A percentile compares a stretch with the other conserved stretches of the same genome.
These are phyloP conservation scores for Pugionium cornutum DNA, from an alignment of 345 rosid species.

Conservation along the genomic window DNA sequence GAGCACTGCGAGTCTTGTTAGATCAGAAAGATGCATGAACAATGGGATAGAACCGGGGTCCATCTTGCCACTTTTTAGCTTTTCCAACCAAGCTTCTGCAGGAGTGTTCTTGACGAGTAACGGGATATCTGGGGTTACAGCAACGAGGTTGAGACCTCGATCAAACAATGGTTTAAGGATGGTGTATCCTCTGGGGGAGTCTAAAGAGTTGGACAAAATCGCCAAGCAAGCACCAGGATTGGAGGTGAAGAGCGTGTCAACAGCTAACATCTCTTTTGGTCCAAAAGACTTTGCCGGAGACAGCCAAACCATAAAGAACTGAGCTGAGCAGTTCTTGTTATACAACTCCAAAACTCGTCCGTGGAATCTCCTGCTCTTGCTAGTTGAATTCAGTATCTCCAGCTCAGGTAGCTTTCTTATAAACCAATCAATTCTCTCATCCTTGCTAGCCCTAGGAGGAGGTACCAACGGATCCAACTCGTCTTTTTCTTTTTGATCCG, in stretches of 20 bases:
- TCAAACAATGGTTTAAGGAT: slow-evolving; percentile 58
- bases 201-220: slow-evolving; percentile 61
- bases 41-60: slow-evolving; percentile 72
- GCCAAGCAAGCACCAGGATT: slow-evolving; percentile 58
- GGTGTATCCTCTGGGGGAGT: slow-evolving; percentile 47
- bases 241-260: slow-evolving; percentile 57
- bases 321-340: slow-evolving; percentile 47
- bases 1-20: slow-evolving; percentile 61
- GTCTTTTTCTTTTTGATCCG: slow-evolving; percentile 11
- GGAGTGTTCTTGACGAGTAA: slow-evolving; percentile 62
- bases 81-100: slow-evolving; percentile 61
- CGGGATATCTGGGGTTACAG: slow-evolving; percentile 52
- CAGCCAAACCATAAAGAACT: slow-evolving; percentile 79
- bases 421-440: slow-evolving; percentile 62
- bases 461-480: slow-evolving; percentile 47
- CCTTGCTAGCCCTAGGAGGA: slow-evolving; percentile 50
- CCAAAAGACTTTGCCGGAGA: slow-evolving; percentile 56
- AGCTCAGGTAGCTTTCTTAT: slow-evolving; percentile 49
- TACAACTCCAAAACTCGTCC: slow-evolving; percentile 47
- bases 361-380: slow-evolving; percentile 46
- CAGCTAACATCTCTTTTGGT: slow-evolving; percentile 59
- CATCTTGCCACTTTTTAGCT: slow-evolving; percentile 51
- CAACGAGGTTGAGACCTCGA: slow-evolving; percentile 52
- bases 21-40: slow-evolving; percentile 60
- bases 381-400: slow-evolving; percentile 51